phyloP scores from a whole-genome alignment of 257 asterid genomes.

The Rauvolfia tetraphylla region DNA sequence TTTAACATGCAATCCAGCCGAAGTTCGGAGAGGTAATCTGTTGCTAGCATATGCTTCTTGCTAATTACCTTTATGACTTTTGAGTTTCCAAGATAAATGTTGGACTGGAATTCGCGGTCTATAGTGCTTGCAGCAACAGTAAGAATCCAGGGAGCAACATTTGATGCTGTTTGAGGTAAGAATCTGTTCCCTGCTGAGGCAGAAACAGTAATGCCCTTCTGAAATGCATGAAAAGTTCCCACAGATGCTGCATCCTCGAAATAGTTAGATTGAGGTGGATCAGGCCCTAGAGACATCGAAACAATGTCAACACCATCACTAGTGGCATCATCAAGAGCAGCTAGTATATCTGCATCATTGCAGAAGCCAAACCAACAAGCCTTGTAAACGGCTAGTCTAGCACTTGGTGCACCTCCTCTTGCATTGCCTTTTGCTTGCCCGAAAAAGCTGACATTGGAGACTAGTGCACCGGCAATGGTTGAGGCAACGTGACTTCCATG shows the following conservation, averaged over 20 bases:
- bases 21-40: neutral
- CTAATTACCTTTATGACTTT: conserved; percentile 31
- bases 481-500: conserved; percentile 75
- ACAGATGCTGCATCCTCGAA: conserved; percentile 45
- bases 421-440: conserved; percentile 64
- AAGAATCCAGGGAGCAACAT: conserved; percentile 72
- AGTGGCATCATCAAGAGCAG: conserved; percentile 64
- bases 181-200: conserved; percentile 57
- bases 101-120: conserved; percentile 42
- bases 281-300: conserved; percentile 61
- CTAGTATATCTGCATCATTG: conserved; percentile 54
- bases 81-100: conserved; percentile 43
- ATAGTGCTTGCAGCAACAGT: conserved; percentile 75
- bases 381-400: conserved; percentile 59
- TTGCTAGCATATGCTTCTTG: neutral
- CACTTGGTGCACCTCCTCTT: conserved; percentile 68
- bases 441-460: conserved; percentile 43
- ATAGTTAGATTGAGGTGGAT: conserved; percentile 30
- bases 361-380: conserved; percentile 63
- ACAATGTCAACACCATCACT: conserved; percentile 61
- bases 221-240: conserved; percentile 68
- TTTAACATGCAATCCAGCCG: no score
- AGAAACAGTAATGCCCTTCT: conserved; percentile 56
- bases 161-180: conserved; percentile 33
- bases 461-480: conserved; percentile 58